phyloP scores from a whole-genome alignment of 179 eudicot genomes.

The Sideroxylon spinosum region DNA sequence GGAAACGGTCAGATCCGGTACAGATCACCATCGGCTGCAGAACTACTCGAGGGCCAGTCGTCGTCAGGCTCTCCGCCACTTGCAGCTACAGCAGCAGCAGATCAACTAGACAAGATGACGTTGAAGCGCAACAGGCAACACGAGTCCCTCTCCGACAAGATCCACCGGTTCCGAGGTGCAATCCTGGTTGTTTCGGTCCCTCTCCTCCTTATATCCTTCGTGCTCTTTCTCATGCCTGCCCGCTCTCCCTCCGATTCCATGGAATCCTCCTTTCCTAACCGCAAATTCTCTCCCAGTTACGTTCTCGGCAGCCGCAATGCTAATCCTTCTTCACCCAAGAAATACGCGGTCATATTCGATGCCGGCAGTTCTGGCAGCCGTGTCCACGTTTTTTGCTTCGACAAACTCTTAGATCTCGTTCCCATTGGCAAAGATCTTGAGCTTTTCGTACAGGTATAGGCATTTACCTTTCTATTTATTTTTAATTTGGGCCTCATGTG shows the following conservation, averaged over 20 bases:
- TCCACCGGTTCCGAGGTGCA: slow-evolving; percentile 49
- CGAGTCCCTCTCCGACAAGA: slow-evolving; percentile 49
- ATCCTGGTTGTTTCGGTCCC: slow-evolving; percentile 61
- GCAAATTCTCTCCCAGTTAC: slow-evolving; percentile 26
- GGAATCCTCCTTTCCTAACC: slow-evolving; percentile 6
- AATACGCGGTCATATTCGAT: slow-evolving; percentile 81
- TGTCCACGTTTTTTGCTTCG: slow-evolving; percentile 85
- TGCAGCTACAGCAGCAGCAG: slow-evolving; percentile 26
- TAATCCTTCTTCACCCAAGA: slow-evolving; percentile 4
- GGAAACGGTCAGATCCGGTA: slow-evolving; percentile 80
- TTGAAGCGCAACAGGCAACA: slow-evolving; percentile 47
- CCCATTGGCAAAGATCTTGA: slow-evolving; percentile 81
- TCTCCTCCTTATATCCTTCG: slow-evolving; percentile 47
- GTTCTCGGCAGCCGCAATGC: background rate
- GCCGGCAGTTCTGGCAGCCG: slow-evolving; percentile 93
- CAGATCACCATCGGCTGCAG: slow-evolving; percentile 83
- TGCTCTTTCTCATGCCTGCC: slow-evolving; percentile 52
- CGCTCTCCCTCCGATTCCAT: slow-evolving; percentile 14
- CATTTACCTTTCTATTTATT: background rate
- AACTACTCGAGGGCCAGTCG: slow-evolving; percentile 46
- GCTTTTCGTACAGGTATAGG: slow-evolving; percentile 67
- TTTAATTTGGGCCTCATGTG: background rate
- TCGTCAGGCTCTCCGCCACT: slow-evolving; percentile 18
- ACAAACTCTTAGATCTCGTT: slow-evolving; percentile 64
- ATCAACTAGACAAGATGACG: slow-evolving; percentile 47